These are phyloP conservation scores for Penicillium sp. DNA, from an alignment of 2,329 filamentous ascomycete genomes.

Conservation along the genomic window DNA sequence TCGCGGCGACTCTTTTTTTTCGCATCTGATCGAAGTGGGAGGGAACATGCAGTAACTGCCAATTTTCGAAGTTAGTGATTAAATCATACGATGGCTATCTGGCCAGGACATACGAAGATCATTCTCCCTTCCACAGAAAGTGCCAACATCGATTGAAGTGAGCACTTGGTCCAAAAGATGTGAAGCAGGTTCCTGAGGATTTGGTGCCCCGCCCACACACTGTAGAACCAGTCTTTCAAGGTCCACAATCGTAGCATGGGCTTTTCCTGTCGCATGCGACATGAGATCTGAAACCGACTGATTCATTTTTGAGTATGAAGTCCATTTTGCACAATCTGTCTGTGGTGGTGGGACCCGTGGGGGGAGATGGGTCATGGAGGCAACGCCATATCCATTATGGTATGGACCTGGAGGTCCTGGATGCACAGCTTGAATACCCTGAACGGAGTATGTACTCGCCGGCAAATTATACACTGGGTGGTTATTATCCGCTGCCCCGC, in stretches of 20 bases:
- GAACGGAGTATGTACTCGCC: neutral
- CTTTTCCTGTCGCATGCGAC: conserved; percentile 18
- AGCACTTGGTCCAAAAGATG: conserved; percentile 67
- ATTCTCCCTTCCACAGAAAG: conserved; percentile 47
- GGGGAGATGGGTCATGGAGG: neutral
- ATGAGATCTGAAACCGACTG: conserved; percentile 12
- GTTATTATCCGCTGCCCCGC: neutral
- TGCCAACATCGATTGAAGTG: conserved; percentile 69
- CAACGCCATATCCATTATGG: neutral
- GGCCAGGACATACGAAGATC: conserved; percentile 26
- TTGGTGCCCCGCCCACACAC: conserved; percentile 32
- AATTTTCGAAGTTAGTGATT: neutral
- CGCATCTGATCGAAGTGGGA: conserved; percentile 7
- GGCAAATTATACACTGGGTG: neutral
- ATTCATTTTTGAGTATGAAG: neutral
- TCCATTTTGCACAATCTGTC: neutral
- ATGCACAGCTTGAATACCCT: neutral
- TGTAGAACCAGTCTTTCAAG: conserved; percentile 38
- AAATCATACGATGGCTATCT: neutral
- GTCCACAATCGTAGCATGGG: conserved; percentile 20
- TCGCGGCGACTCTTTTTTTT: conserved; percentile 1
- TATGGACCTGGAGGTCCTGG: neutral
- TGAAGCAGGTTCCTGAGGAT: conserved; percentile 58
- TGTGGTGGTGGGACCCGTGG: neutral
- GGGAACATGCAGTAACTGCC: conserved; percentile 14